phyloP scores from a whole-genome alignment of 345 rosid species.

The Gossypium arboreum region DNA sequence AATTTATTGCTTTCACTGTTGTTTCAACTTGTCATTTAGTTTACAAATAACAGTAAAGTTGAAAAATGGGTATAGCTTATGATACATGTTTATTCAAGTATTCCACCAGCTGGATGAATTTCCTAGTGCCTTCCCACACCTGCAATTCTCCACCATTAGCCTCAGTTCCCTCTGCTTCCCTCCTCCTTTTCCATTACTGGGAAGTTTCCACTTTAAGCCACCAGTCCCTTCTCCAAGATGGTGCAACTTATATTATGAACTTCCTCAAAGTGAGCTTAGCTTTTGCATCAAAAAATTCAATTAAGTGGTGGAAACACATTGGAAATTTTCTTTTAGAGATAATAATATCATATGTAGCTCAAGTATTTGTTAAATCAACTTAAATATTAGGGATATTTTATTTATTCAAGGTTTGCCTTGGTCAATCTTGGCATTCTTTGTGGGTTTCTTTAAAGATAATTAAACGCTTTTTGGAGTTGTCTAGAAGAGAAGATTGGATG shows the following conservation, averaged over 20 bases:
- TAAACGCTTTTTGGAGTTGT: slow-evolving; percentile 19
- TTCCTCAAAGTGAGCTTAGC: not conserved
- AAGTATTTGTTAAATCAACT: slow-evolving; percentile 15
- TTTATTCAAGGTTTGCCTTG: slow-evolving; percentile 12
- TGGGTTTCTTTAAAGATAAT: slow-evolving; percentile 12
- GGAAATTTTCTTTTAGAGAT: not conserved
- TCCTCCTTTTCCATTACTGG: not conserved
- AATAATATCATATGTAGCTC: not conserved
- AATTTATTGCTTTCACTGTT: not conserved
- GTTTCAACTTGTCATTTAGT: not conserved
- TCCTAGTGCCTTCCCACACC: slow-evolving; percentile 7
- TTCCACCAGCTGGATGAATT: slow-evolving; percentile 15
- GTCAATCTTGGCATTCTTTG: slow-evolving; percentile 52
- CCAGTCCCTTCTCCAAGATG: not conserved
- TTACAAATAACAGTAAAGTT: not conserved
- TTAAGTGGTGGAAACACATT: not conserved
- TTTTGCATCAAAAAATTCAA: slow-evolving; percentile 1
- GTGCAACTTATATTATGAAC: not conserved
- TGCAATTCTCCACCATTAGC: slow-evolving; percentile 1
- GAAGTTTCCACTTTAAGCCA: not conserved
- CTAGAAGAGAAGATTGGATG: slow-evolving; percentile 25
- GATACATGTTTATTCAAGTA: not conserved
- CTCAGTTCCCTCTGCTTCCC: not conserved
- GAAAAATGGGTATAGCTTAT: not conserved
- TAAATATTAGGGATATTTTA: not conserved